Conservation (phyloP, 305 asterid species). For the Stenogyne calaminthoides region DNA sequence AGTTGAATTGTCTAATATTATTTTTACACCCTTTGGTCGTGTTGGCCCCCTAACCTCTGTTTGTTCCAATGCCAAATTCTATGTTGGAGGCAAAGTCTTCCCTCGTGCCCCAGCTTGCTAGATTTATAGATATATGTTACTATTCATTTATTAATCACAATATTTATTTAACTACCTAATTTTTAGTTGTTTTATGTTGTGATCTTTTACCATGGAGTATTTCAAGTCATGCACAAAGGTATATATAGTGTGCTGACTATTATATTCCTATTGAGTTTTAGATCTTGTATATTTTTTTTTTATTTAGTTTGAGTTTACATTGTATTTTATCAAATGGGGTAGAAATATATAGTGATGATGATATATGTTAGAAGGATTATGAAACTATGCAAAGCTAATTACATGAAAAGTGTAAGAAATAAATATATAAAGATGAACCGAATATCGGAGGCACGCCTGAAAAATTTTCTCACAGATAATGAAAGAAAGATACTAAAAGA, state of each 20-base stretch:
- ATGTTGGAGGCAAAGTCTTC: conserved; percentile 9
- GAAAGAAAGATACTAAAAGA: no score
- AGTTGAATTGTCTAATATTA: conserved; percentile 46
- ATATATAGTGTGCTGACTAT: not conserved
- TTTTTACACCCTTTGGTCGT: conserved; percentile 27
- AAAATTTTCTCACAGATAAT: no score
- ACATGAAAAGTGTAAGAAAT: not conserved
- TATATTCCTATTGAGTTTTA: not conserved
- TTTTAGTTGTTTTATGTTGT: no score
- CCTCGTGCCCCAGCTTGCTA: conserved; percentile 24
- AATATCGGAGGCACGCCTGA: no score
- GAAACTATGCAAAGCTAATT: not conserved
- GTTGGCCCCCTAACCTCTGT: conserved; percentile 14
- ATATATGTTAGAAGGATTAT: not conserved
- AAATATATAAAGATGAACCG: no score
- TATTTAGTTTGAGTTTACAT: not conserved
- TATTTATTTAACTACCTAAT: not conserved
- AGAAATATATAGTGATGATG: not conserved
- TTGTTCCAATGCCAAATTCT: conserved; percentile 33
- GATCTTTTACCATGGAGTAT: not conserved
- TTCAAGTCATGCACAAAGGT: not conserved
- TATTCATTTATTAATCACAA: not conserved
- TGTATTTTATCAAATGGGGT: not conserved
- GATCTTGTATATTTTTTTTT: not conserved
- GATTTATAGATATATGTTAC: not conserved